A percentile compares a stretch with the other conserved stretches of the same genome.
Conservation (phyloP, 2,329 filamentous ascomycete genomes). For the Penicillium sp. region DNA sequence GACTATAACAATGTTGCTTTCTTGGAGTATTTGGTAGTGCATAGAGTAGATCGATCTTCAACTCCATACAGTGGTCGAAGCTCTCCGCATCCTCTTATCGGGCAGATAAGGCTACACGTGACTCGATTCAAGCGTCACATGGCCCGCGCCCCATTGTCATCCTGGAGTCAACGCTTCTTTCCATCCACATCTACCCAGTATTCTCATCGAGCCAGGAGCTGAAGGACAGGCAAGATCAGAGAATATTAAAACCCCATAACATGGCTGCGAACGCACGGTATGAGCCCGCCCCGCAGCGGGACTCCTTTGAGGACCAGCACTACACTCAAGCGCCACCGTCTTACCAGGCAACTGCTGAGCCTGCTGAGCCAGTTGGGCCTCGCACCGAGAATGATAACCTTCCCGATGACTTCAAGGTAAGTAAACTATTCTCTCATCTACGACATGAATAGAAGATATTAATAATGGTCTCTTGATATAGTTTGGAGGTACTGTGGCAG, state of each 20-base stretch:
- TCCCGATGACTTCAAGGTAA: slow-evolving; percentile 94
- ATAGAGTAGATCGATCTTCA: slow-evolving; percentile 1
- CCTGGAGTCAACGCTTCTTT: slow-evolving; percentile 3
- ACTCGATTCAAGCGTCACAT: slow-evolving; percentile 17
- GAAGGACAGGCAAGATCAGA: not conserved
- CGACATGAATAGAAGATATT: not conserved
- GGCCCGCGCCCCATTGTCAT: slow-evolving; percentile 7
- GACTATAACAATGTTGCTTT: too few species aligned
- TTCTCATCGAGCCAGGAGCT: not conserved
- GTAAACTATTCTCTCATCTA: not conserved
- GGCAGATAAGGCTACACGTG: slow-evolving; percentile 12
- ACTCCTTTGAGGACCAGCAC: slow-evolving; percentile 72
- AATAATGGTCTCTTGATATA: slow-evolving; percentile 36
- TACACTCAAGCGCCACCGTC: slow-evolving; percentile 81
- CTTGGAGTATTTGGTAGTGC: too few species aligned
- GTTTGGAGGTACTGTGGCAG: slow-evolving; percentile 91
- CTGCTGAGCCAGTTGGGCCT: slow-evolving; percentile 56
- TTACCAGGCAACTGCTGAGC: slow-evolving; percentile 66
- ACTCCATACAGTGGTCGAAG: not conserved
- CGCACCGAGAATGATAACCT: slow-evolving; percentile 85
- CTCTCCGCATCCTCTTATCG: not conserved
- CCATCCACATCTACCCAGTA: not conserved
- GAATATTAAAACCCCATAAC: not conserved
- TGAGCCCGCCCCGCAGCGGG: slow-evolving; percentile 76
- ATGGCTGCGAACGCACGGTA: slow-evolving; percentile 84